Base-by-base conservation (phyloP, 805 yeast species). In the Suhomyces prunicola region DNA sequence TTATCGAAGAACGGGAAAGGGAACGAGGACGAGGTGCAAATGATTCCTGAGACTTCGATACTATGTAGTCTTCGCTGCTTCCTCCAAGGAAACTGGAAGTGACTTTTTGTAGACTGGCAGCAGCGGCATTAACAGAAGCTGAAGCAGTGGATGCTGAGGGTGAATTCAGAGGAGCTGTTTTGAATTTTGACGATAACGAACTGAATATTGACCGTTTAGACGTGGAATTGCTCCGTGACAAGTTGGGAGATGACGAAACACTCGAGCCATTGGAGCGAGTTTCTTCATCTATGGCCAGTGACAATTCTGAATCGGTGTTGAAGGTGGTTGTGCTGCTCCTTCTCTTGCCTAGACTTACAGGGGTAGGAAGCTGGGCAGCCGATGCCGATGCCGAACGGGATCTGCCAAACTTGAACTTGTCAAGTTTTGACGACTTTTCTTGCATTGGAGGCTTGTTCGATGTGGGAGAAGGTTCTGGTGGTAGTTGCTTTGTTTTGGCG, bases 121-220 rank as follows among this genome's bases (percentile, higher is more conserved):
- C 22, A 12, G 42, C 42, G 4, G 31, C 23, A 13, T 12, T 42
- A 8, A 22, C 12, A 12, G 46, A 23, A 24, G 46, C 10, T 23
- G 46, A 9, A 13, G 48, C 5, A 6, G 41, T 6, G 6, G 42
- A 17, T 17, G 24, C 5, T 6, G 48, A 31, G 7, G 49, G 23
- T 23, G 31, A 19, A 19, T 19, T 19, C 19, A 19, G 19, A 3
- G 36, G 36, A n/a, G 36, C 36, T n/a, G 36, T 64, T 53, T 72
- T 73, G 57, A 74, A 74, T 52, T 74, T 74, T 8, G 77, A 69
- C 4, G 78, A 73, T 13, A 75, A 47, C 12, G 77, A 71, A 51
- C 74, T 67, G 58, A 75, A 73, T 5, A 75, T 46, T 2, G 74
- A 66, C 46, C 68, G 61, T 59, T 64, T 41, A 15, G 46, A 45